Base-by-base conservation (phyloP, 1,139 yeast genomes). In the Sugiyamaella paludigena region DNA sequence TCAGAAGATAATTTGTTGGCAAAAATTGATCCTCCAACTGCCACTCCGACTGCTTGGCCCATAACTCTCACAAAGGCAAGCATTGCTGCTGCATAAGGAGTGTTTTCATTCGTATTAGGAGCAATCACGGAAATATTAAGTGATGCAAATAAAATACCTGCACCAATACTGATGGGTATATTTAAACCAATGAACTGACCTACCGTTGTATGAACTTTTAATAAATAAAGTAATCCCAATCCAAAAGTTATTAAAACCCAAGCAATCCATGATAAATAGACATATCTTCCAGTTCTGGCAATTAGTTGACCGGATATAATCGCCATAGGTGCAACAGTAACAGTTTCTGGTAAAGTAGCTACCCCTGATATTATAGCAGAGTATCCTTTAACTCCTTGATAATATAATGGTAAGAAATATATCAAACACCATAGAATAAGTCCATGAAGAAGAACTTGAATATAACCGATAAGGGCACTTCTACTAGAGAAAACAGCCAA, bases 321-420 rank as follows among this genome's bases (percentile, higher is more conserved):
- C 0, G 82, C 73, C 1, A 79, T 55, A 1, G 81, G 50, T 1
- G 83, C 72, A 2, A 80, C 75, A 1, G 81, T 63, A n/a, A 82
- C 61, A 33, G 81, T 71, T 54, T 75, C 58, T 0, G 87, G 84
- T 16, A 83, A 64, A 52, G 79, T 61, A 51, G 79, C 77, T 29
- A 80, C 69, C 30, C 87, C 85, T 0, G 85, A 76, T 48, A 72
- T 67, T 67, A 78, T 73, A 1, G 84, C 74, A 12, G 71, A 57
- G 35, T 72, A 72, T 40, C 70, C 68, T 52, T 69, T 70, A 31
- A 74, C 71, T 26, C 78, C 78, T 62, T 80, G 83, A 62, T 79
- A 80, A 58, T 77, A 80, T n/a, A 80, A 67, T 1, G 83, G 76
- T 37, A 79, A 60, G 57, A 71, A 80, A 26, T 62, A 62, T 68